These are phyloP conservation scores for Blastobotrys mokoenaii DNA, from an alignment of 805 yeast species.

Conservation along the genomic window DNA sequence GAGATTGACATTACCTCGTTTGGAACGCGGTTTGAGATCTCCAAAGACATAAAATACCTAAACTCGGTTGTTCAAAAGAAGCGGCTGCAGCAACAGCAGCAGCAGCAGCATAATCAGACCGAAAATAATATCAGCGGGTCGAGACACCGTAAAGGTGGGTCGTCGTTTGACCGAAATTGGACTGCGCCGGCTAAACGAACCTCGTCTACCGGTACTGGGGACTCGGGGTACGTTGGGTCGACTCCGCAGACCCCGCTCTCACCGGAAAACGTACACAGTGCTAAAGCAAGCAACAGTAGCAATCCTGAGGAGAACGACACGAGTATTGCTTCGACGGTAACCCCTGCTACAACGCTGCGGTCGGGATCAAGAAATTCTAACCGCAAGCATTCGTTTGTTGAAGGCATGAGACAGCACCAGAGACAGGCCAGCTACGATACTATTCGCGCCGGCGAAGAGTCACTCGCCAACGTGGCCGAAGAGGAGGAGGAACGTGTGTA, in stretches of 20 bases:
- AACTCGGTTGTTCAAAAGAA: constrained; percentile 20
- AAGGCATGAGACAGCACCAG: neutral
- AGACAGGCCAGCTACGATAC: constrained; percentile 1
- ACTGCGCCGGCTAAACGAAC: constrained; percentile 6
- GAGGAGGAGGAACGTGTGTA: neutral
- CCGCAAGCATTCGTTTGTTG: neutral
- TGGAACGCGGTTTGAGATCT: constrained; percentile 90
- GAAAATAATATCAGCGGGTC: neutral
- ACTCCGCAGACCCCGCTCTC: neutral
- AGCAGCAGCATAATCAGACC: neutral
- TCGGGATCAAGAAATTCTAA: neutral
- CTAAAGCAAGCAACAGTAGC: neutral
- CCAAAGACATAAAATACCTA: constrained; percentile 71
- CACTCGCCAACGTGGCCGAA: neutral
- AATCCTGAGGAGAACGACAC: neutral
- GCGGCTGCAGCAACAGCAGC: neutral
- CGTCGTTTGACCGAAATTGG: constrained; percentile 20
- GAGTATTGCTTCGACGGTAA: neutral
- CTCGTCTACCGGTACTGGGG: neutral
- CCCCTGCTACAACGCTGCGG: neutral
- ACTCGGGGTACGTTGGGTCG: neutral
- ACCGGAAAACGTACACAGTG: neutral
- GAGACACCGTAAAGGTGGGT: constrained; percentile 8
- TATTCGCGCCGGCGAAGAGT: neutral
- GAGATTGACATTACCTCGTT: constrained; percentile 88